Percentiles rank a stretch among this genome's conserved stretches.
These are phyloP conservation scores for Paraphoma sp. DNA, from an alignment of 2,329 filamentous ascomycete genomes.

Conservation along the genomic window DNA sequence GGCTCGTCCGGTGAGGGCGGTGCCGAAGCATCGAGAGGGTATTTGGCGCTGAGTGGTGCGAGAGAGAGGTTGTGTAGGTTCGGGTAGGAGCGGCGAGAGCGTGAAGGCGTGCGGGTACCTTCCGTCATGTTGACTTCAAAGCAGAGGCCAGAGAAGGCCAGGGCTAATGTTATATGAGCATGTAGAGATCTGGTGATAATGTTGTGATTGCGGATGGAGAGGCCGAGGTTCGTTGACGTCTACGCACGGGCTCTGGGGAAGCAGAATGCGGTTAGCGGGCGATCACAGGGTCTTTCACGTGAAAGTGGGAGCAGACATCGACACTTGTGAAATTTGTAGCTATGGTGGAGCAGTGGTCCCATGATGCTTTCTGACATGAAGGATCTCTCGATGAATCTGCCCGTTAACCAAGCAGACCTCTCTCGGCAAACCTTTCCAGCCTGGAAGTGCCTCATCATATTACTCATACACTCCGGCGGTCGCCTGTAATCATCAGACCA, in stretches of 20 bases:
- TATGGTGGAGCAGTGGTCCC: too few species aligned
- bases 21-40: constrained; percentile 55
- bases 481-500: too few species aligned
- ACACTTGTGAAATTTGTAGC: too few species aligned
- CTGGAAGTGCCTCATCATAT: too few species aligned
- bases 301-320: constrained; percentile 15
- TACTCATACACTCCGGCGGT: too few species aligned
- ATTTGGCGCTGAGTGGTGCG: constrained; percentile 64
- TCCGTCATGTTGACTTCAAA: constrained; percentile 24
- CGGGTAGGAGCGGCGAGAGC: constrained; percentile 62
- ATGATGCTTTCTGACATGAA: too few species aligned
- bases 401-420: too few species aligned
- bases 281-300: constrained; percentile 26
- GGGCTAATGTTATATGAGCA: not conserved
- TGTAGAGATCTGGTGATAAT: constrained; percentile 3
- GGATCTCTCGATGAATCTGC: too few species aligned
- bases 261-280: constrained; percentile 19
- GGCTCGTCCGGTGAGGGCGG: constrained; percentile 42
- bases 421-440: too few species aligned
- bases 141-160: not conserved
- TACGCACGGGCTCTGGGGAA: constrained; percentile 29
- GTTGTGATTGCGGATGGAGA: constrained; percentile 19
- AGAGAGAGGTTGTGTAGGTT: constrained; percentile 66
- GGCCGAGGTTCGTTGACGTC: constrained; percentile 33
- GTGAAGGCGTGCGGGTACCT: constrained; percentile 27